phyloP scores from a whole-genome alignment of 2,329 filamentous ascomycete species.

The Aspergillus sp. region DNA sequence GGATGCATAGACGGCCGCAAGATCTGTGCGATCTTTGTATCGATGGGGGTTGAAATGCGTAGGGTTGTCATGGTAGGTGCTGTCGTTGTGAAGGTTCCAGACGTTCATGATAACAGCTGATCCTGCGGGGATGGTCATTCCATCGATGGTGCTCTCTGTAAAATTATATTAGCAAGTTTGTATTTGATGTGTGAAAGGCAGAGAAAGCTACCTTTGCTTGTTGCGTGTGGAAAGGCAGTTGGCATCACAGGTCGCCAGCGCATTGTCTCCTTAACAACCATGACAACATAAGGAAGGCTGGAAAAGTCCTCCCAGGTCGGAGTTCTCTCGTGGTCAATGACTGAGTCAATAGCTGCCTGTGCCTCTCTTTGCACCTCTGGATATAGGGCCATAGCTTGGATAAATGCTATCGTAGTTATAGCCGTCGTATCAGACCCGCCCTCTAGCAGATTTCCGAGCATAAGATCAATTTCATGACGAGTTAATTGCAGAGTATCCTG shows the following conservation, averaged over 20 bases:
- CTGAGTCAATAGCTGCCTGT: slow-evolving; percentile 50
- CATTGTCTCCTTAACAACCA: slow-evolving; percentile 57
- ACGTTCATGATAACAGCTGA: slow-evolving; percentile 45
- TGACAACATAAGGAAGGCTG: slow-evolving; percentile 43
- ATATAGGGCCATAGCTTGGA: slow-evolving; percentile 15
- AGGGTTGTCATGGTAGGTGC: slow-evolving; percentile 37
- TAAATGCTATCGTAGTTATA: slow-evolving; percentile 35
- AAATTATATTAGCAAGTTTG: background rate
- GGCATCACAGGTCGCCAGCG: slow-evolving; percentile 51
- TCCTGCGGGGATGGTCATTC: slow-evolving; percentile 49
- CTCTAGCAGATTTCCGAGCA: slow-evolving; percentile 26
- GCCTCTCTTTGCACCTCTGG: slow-evolving; percentile 33
- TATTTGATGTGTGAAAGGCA: no score
- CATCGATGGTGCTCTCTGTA: slow-evolving; percentile 32
- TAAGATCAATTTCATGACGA: slow-evolving; percentile 44
- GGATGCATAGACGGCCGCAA: slow-evolving; percentile 36
- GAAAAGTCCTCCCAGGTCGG: slow-evolving; percentile 44
- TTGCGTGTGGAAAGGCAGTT: slow-evolving; percentile 19
- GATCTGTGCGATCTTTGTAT: slow-evolving; percentile 17
- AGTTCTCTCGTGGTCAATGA: slow-evolving; percentile 49
- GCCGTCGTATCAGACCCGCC: slow-evolving; percentile 44
- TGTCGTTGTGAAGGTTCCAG: slow-evolving; percentile 51
- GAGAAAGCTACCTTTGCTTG: slow-evolving; percentile 23
- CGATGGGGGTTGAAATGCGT: slow-evolving; percentile 35
- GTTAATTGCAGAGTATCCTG: slow-evolving; percentile 29